Base-by-base conservation (phyloP, 78 protist species). In the Dictyostelium intermedium region DNA sequence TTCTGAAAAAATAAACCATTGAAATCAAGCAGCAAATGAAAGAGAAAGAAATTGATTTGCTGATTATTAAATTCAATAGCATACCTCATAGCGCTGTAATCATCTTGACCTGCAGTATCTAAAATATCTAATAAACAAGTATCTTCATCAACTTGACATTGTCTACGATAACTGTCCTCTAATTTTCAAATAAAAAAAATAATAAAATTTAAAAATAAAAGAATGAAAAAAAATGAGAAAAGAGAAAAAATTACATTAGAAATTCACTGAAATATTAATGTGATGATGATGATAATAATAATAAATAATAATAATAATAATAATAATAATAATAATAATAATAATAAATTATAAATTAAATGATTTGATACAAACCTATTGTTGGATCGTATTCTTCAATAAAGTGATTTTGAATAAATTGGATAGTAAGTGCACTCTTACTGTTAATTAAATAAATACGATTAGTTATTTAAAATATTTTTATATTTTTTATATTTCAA, bases 91-190 rank as follows among this genome's bases (percentile, higher is more conserved):
- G 98, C 93, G 8, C 82, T 35, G 61, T 91, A 97, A 45, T 97
- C 99, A 61, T 98, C 98, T 81, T 96, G 98, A 27, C 98, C 99
- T 13, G 98, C 99, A 23, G 98, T 97, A 91, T 97, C 98, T 41
- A 97, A 81, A 30, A 97, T 97, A 56, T 97, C 98, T 18, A 97
- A 93, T 16, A 95, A 45, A 47, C 96, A 85, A 23, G 96, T 92
- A 50, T 97, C 93, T 1, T 95, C 97, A 74, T 98, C 99, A 18
- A 98, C 92, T 37, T 91, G 91, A 25, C 96, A 87, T 70, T 96
- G 97, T 87, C 95, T 91, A 39, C 97, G 91, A 92, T 97, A 96
- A 23, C 85, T 27, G 37, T 97, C 99, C 60, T 96, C 99, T 35
- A 23, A 20, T 56, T 39, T 56, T 20, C 1, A 4, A 56, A 56